Conservation (phyloP, 352 stramenopile species). For the Peronospora belbahrii region DNA sequence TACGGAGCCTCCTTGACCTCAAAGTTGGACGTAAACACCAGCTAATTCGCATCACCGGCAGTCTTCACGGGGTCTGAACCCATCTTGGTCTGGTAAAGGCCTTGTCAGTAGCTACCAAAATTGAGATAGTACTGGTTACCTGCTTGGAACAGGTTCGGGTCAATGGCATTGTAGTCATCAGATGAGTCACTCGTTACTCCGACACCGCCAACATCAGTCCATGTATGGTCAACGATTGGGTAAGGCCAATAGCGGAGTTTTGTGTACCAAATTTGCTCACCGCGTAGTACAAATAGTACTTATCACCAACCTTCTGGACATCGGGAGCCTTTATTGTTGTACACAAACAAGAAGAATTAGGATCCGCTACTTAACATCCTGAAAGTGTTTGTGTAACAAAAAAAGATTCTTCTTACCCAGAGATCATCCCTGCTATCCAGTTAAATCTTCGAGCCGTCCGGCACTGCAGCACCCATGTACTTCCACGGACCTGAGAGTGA, state of each 20-base stretch:
- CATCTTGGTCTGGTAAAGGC: constrained; percentile 14
- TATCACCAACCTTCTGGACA: constrained; percentile 19
- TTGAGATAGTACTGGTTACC: constrained; percentile 14
- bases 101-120: constrained; percentile 19
- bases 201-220: constrained; percentile 14
- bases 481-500: constrained; percentile 14
- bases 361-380: no score
- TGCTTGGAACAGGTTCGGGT: constrained; percentile 16
- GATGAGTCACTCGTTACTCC: constrained; percentile 15
- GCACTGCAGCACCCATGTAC: constrained; percentile 16
- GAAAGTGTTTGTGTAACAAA: no score
- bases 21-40: constrained; percentile 1
- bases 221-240: constrained; percentile 15
- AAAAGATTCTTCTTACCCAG: no score
- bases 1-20: constrained; percentile 13
- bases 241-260: constrained; percentile 15
- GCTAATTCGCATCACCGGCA: constrained; percentile 1
- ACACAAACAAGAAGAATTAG: not conserved
- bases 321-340: constrained; percentile 14
- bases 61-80: constrained; percentile 4
- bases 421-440: constrained; percentile 9
- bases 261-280: constrained; percentile 11
- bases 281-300: constrained; percentile 26
- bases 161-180: constrained; percentile 20
- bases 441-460: constrained; percentile 21